These are phyloP conservation scores for Solanum chiquidenum DNA, from an alignment of 257 asterid genomes.

Conservation along the genomic window DNA sequence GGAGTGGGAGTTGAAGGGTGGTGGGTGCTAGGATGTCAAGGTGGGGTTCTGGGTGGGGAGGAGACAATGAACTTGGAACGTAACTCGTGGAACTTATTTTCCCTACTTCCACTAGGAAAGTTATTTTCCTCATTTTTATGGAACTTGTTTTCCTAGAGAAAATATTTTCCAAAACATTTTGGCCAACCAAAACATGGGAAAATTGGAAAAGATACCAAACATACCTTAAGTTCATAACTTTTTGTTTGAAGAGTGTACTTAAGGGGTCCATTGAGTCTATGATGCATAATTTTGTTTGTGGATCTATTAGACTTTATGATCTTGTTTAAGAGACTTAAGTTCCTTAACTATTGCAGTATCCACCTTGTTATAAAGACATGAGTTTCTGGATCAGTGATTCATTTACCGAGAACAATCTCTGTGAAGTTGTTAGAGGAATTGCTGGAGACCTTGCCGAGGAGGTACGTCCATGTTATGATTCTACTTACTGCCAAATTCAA, in stretches of 20 bases:
- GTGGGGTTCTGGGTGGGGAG: background rate
- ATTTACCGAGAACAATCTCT: slow-evolving; percentile 74
- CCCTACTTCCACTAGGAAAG: background rate
- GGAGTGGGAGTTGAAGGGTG: background rate
- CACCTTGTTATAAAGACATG: slow-evolving; percentile 88
- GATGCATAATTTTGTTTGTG: background rate
- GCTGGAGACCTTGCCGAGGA: slow-evolving; percentile 88
- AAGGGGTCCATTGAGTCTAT: background rate
- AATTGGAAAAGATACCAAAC: background rate
- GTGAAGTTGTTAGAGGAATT: slow-evolving; percentile 77
- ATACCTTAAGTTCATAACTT: background rate
- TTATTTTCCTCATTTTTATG: background rate
- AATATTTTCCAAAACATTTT: too few relatives aligned
- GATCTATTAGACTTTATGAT: background rate
- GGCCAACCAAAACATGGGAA: too few relatives aligned
- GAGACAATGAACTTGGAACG: background rate
- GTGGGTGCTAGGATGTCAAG: background rate
- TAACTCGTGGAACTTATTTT: background rate
- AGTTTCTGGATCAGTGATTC: slow-evolving; percentile 82
- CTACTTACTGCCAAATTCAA: background rate
- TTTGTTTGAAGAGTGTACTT: background rate
- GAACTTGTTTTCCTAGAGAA: background rate
- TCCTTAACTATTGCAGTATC: slow-evolving; percentile 42
- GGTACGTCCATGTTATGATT: slow-evolving; percentile 30
- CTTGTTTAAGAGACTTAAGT: background rate